Evolutionary conservation across 371 early-diverging fungal species (phyloP).

Genomic region (Circinella minor): DNA sequence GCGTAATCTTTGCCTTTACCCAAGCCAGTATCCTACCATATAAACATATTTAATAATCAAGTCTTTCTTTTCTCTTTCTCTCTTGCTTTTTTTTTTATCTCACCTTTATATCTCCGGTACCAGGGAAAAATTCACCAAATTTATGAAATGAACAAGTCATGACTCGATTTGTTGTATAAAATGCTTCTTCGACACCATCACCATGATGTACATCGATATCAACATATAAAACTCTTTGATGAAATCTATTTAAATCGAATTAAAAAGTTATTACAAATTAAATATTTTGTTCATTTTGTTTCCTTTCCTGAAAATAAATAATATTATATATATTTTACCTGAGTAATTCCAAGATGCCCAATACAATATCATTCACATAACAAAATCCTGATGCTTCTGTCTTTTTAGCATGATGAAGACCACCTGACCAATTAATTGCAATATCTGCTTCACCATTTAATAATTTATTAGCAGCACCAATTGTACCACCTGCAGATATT

Average conservation of each 20-base stretch:
- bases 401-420: constrained; percentile 97
- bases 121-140: constrained; percentile 97
- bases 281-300: background rate
- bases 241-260: constrained; percentile 39
- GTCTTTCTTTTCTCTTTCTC: background rate
- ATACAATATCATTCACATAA: constrained; percentile 97
- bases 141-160: constrained; percentile 98
- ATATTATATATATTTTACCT: constrained; percentile 27
- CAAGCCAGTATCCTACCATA: constrained; percentile 63
- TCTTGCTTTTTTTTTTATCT: constrained; percentile 1
- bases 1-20: constrained; percentile 78
- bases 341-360: constrained; percentile 92
- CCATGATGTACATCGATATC: constrained; percentile 99
- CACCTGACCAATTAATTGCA: constrained; percentile 97
- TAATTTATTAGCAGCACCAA: constrained; percentile 91
- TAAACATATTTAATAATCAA: background rate
- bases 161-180: constrained; percentile 95
- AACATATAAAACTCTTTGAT: constrained; percentile 93
- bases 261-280: background rate
- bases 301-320: background rate
- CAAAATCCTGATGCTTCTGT: constrained; percentile 96
- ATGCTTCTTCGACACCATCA: constrained; percentile 98
- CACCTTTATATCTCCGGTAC: constrained; percentile 73
- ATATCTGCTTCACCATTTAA: constrained; percentile 88
- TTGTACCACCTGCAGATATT: constrained; percentile 94